A percentile compares a stretch with the other conserved stretches of the same genome.
Evolutionary conservation across 2,329 filamentous ascomycete species (phyloP).

Genomic region (Microdochium bolleyi): DNA sequence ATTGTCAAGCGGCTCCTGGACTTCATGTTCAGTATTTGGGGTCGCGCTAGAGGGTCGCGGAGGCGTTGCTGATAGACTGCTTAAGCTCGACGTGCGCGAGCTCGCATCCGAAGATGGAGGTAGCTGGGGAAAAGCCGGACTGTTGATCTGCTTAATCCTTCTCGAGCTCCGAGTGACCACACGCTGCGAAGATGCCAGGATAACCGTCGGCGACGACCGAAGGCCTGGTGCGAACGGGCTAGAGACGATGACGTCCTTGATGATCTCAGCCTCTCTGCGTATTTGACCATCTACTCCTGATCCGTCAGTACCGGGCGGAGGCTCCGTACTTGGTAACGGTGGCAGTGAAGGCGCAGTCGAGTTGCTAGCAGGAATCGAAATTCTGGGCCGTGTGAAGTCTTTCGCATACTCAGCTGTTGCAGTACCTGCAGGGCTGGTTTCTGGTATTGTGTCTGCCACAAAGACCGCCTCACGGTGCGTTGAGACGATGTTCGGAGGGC

Average conservation of each 20-base stretch:
- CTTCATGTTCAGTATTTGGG: slow-evolving; percentile 13
- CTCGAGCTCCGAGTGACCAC: slow-evolving; percentile 9
- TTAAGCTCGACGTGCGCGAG: slow-evolving; percentile 15
- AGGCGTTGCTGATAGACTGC: slow-evolving; percentile 17
- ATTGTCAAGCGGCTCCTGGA: slow-evolving; percentile 2
- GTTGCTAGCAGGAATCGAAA: background rate
- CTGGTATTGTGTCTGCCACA: slow-evolving; percentile 17
- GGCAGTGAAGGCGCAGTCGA: background rate
- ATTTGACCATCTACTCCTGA: background rate
- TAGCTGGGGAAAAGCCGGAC: background rate
- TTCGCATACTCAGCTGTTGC: background rate
- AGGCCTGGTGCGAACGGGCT: slow-evolving; percentile 1
- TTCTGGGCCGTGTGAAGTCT: background rate
- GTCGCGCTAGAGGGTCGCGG: slow-evolving; percentile 14
- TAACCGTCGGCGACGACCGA: slow-evolving; percentile 13
- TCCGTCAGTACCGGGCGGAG: background rate
- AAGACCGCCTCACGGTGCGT: background rate
- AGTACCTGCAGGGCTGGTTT: slow-evolving; percentile 19
- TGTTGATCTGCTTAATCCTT: slow-evolving; percentile 8
- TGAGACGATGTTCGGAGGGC: background rate
- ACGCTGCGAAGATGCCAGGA: slow-evolving; percentile 15
- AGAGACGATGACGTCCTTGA: background rate
- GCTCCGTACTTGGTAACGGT: background rate
- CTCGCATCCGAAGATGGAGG: slow-evolving; percentile 9
- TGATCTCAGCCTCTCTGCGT: background rate